Conservation (phyloP, 73 alveolate genomes). For the Symbiodinium pilosum region DNA sequence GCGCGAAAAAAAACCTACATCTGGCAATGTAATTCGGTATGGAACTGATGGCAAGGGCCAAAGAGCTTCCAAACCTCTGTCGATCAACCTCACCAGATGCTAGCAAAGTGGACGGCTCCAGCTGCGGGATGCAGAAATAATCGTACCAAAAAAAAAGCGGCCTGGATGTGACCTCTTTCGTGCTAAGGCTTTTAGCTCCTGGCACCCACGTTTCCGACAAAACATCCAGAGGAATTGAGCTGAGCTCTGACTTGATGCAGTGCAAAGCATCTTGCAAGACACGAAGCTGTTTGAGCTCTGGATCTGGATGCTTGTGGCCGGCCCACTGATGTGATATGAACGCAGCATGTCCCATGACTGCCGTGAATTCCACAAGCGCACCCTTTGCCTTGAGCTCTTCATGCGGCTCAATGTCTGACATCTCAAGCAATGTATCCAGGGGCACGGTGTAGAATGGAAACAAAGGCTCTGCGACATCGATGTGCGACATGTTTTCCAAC, state of each 20-base stretch:
- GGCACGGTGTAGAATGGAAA: constrained; percentile 51
- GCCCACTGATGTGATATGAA: constrained; percentile 27
- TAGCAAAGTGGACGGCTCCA: no score
- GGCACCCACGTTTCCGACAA: not conserved
- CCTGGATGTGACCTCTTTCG: not conserved
- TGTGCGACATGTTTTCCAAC: no score
- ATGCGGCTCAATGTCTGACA: constrained; percentile 1
- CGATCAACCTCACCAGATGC: no score
- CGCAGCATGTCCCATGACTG: constrained; percentile 13
- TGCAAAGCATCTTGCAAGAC: constrained; percentile 6
- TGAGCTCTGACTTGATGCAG: not conserved
- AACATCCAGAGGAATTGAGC: not conserved
- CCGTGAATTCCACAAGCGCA: not conserved
- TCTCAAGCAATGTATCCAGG: not conserved
- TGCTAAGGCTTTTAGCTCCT: not conserved
- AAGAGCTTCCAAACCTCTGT: no score
- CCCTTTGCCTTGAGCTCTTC: not conserved
- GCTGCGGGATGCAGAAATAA: no score
- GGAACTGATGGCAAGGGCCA: no score
- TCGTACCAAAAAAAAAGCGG: not conserved
- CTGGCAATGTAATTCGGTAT: no score
- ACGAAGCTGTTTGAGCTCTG: not conserved
- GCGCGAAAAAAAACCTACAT: no score
- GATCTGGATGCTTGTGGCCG: not conserved
- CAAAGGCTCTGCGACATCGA: no score